phyloP scores from a whole-genome alignment of 306 rosid genomes.

The Inga laurina region DNA sequence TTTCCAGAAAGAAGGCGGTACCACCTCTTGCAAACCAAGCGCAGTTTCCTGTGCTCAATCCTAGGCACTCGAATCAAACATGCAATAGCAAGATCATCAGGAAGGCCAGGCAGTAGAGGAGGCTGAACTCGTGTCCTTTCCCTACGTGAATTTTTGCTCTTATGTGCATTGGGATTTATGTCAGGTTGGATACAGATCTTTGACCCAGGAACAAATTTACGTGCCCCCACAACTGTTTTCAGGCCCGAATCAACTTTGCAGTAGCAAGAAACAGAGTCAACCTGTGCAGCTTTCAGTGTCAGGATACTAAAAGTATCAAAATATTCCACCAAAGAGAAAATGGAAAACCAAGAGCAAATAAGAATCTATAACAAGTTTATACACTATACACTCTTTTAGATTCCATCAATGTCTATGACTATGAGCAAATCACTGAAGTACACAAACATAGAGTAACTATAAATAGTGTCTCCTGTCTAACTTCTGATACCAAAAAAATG shows the following conservation, averaged over 20 bases:
- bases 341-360: background rate
- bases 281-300: slow-evolving; percentile 60
- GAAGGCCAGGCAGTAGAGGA: slow-evolving; percentile 96
- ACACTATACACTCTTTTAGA: background rate
- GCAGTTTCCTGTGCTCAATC: slow-evolving; percentile 87
- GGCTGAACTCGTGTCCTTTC: slow-evolving; percentile 91
- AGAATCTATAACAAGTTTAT: background rate
- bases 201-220: slow-evolving; percentile 95
- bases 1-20: slow-evolving; percentile 87
- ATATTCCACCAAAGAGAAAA: slow-evolving; percentile 4
- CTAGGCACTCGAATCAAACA: slow-evolving; percentile 96
- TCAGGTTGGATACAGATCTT: slow-evolving; percentile 97
- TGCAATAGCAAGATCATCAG: slow-evolving; percentile 99
- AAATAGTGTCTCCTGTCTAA: no score
- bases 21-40: slow-evolving; percentile 97
- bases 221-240: slow-evolving; percentile 95
- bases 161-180: slow-evolving; percentile 92
- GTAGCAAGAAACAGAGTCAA: slow-evolving; percentile 96
- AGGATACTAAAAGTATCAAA: slow-evolving; percentile 29
- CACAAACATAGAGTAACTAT: no score
- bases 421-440: no score
- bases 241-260: slow-evolving; percentile 96
- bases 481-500: no score
- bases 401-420: background rate
- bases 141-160: slow-evolving; percentile 68